A percentile compares a stretch with the other conserved stretches of the same genome.
phyloP scores from a whole-genome alignment of 169 alveolate species.

The Plasmodium yoelii region DNA sequence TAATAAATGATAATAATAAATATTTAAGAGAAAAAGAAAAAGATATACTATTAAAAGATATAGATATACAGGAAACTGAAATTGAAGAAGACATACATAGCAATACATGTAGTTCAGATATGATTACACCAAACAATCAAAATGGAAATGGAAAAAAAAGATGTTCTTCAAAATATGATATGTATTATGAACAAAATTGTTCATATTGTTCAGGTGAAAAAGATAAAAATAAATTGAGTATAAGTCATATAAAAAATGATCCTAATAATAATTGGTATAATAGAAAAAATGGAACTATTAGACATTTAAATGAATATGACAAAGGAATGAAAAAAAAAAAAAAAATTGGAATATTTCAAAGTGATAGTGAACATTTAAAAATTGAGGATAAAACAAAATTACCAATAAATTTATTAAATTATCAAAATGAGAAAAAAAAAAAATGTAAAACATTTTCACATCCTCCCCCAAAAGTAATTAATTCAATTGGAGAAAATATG shows the following conservation, averaged over 20 bases:
- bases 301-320: too few relatives aligned
- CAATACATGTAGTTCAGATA: slow-evolving; percentile 1
- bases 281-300: too few relatives aligned
- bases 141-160: not conserved
- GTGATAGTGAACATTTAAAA: not conserved
- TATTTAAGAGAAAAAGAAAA: not conserved
- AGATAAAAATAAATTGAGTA: not conserved
- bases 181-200: not conserved
- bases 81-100: not conserved
- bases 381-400: slow-evolving; percentile 11
- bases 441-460: slow-evolving; percentile 12
- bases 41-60: not conserved
- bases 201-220: not conserved
- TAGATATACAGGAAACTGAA: not conserved
- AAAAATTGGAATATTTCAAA: not conserved
- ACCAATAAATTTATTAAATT: slow-evolving; percentile 20
- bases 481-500: slow-evolving; percentile 26
- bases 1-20: too few relatives aligned
- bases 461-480: slow-evolving; percentile 19
- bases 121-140: not conserved
- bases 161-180: not conserved
- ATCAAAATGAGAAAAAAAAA: slow-evolving; percentile 32
- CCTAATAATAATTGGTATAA: too few relatives aligned
- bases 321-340: not conserved
- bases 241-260: not conserved